Evolutionary conservation across 768 basidiomycete genomes (phyloP).

Genomic region (Chalciporus piperatus): DNA sequence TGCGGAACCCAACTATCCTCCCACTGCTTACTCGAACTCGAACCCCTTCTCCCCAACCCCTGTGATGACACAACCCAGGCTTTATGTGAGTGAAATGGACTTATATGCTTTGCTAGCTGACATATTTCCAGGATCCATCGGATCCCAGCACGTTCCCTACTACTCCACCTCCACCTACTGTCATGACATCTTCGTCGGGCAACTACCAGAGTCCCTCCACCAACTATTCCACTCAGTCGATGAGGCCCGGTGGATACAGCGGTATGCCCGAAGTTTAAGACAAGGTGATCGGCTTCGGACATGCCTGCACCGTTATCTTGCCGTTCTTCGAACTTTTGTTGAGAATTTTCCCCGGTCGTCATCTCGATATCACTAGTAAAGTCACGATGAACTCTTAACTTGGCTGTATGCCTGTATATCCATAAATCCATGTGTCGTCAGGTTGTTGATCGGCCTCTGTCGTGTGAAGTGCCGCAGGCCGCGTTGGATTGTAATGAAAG

Average conservation of each 20-base stretch:
- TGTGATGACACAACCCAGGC: slow-evolving; percentile 21
- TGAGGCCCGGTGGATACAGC: slow-evolving; percentile 18
- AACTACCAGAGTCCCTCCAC: slow-evolving; percentile 5
- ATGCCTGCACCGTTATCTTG: background rate
- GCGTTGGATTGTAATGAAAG: too few relatives aligned
- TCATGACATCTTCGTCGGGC: slow-evolving; percentile 3
- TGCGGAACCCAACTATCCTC: background rate
- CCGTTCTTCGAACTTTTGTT: background rate
- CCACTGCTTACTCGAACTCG: slow-evolving; percentile 7
- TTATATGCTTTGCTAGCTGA: slow-evolving; percentile 1
- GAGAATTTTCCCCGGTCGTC: background rate
- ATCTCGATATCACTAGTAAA: background rate
- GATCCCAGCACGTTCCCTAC: slow-evolving; percentile 38
- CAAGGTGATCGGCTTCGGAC: background rate
- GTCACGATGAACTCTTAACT: background rate
- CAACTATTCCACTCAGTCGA: slow-evolving; percentile 10
- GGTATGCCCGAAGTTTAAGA: slow-evolving; percentile 27
- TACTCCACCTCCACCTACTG: slow-evolving; percentile 19
- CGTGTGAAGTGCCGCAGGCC: too few relatives aligned
- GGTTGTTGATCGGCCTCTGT: too few relatives aligned
- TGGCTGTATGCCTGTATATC: background rate
- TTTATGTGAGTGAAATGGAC: slow-evolving; percentile 28
- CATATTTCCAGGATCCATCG: slow-evolving; percentile 30
- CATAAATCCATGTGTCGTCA: background rate
- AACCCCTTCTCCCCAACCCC: slow-evolving; percentile 9